Evolutionary conservation across 2,329 filamentous ascomycete genomes (phyloP).

Genomic region (Diaporthe citrichinensis): DNA sequence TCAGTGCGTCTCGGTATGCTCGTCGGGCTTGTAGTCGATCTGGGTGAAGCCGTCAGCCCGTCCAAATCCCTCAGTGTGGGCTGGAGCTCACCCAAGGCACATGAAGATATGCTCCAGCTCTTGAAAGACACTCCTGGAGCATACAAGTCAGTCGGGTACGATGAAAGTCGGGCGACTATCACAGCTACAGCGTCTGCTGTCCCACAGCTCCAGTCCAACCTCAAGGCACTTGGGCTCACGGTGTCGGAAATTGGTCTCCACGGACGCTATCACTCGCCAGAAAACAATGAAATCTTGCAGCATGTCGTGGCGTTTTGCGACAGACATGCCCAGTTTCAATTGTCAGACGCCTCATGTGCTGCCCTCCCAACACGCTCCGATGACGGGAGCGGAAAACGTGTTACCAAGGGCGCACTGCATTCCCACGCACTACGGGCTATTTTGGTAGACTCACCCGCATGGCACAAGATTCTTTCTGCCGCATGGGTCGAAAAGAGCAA

Average conservation of each 20-base stretch:
- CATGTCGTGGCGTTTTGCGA: conserved; percentile 49
- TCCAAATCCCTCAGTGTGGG: neutral
- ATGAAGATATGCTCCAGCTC: conserved; percentile 6
- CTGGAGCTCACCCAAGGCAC: conserved; percentile 2
- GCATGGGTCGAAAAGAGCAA: conserved; percentile 39
- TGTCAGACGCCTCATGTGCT: conserved; percentile 49
- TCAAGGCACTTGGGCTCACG: conserved; percentile 9
- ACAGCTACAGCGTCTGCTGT: neutral
- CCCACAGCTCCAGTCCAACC: neutral
- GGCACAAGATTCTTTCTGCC: conserved; percentile 52
- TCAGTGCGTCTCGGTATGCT: conserved; percentile 57
- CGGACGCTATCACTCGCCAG: conserved; percentile 13
- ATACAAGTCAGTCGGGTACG: conserved; percentile 15
- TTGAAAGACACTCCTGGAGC: neutral
- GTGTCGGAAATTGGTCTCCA: conserved; percentile 17
- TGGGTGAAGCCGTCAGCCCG: conserved; percentile 45
- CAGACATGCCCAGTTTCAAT: conserved; percentile 48
- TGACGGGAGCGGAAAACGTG: conserved; percentile 37
- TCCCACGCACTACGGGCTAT: conserved; percentile 51
- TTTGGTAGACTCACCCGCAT: conserved; percentile 51
- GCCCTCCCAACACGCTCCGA: conserved; percentile 46
- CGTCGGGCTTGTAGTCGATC: conserved; percentile 55
- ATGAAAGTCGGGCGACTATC: conserved; percentile 23
- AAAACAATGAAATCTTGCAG: conserved; percentile 41
- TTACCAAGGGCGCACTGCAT: conserved; percentile 47